A percentile compares a stretch with the other conserved stretches of the same genome.
Evolutionary conservation across 2,329 filamentous ascomycete genomes (phyloP).

Genomic region (Fusarium tanahbumbuense): DNA sequence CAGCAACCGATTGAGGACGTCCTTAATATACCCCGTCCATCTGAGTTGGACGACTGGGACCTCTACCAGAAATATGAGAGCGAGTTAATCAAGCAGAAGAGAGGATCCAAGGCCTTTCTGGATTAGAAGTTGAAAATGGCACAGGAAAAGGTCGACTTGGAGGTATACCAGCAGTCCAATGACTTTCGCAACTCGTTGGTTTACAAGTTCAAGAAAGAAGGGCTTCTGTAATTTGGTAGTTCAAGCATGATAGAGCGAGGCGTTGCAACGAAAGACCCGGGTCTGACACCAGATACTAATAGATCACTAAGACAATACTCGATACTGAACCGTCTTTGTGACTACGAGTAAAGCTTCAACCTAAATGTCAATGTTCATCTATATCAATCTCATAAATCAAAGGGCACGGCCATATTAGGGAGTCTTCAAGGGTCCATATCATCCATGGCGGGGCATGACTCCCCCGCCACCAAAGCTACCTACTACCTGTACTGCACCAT

Average conservation of each 20-base stretch:
- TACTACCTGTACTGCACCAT: neutral
- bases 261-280: neutral
- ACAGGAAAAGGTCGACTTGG: constrained; percentile 45
- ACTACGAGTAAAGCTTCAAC: neutral
- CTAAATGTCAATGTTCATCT: neutral
- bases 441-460: constrained; percentile 32
- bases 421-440: constrained; percentile 30
- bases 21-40: constrained; percentile 61
- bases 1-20: constrained; percentile 59
- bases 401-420: constrained; percentile 1
- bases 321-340: neutral
- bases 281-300: constrained; percentile 7
- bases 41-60: constrained; percentile 67
- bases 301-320: neutral
- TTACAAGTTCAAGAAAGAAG: constrained; percentile 19
- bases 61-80: constrained; percentile 61
- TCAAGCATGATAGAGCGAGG: neutral
- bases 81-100: constrained; percentile 54
- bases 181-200: constrained; percentile 44
- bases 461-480: constrained; percentile 20
- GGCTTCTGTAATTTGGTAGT: constrained; percentile 1
- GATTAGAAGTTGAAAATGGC: constrained; percentile 55
- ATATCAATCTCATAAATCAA: neutral
- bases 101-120: constrained; percentile 55
- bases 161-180: constrained; percentile 46